Conservation (phyloP, 176 grass and related monocot species). For the Oryza punctata region DNA sequence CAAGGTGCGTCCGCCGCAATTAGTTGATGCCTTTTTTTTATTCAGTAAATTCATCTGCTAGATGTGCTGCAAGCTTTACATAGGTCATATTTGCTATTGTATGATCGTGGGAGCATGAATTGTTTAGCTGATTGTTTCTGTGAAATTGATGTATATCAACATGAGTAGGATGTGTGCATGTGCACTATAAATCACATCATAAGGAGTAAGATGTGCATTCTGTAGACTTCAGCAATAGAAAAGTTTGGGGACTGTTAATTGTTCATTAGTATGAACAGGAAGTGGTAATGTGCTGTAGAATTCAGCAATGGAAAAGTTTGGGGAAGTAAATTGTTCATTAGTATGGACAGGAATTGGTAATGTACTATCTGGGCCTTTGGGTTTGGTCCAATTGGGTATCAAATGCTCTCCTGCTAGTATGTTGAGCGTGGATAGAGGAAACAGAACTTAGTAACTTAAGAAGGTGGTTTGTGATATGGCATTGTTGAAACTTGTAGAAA, state of each 20-base stretch:
- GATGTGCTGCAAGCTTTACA: not conserved
- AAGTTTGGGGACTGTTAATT: not conserved
- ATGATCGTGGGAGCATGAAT: not conserved
- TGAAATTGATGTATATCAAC: not conserved
- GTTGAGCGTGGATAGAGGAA: not conserved
- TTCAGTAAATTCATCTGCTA: not conserved
- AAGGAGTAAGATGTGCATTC: not conserved
- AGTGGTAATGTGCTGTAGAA: not conserved
- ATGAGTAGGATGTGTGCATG: not conserved
- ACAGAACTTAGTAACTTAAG: not conserved
- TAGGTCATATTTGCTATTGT: not conserved
- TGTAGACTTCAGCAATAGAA: not conserved
- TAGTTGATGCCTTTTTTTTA: not conserved
- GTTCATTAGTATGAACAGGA: not conserved
- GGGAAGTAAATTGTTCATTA: not conserved
- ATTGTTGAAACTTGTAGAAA: not conserved
- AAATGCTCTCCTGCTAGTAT: slow-evolving; percentile 1
- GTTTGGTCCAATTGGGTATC: not conserved
- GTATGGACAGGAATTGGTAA: not conserved
- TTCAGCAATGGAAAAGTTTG: not conserved
- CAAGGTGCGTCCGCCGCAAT: slow-evolving; percentile 33
- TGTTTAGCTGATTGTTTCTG: not conserved
- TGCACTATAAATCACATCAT: not conserved
- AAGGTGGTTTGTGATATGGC: not conserved
- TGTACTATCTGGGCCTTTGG: not conserved